phyloP scores from a whole-genome alignment of 108 stramenopile genomes.

The Cyclotella choctawhatcheeana region DNA sequence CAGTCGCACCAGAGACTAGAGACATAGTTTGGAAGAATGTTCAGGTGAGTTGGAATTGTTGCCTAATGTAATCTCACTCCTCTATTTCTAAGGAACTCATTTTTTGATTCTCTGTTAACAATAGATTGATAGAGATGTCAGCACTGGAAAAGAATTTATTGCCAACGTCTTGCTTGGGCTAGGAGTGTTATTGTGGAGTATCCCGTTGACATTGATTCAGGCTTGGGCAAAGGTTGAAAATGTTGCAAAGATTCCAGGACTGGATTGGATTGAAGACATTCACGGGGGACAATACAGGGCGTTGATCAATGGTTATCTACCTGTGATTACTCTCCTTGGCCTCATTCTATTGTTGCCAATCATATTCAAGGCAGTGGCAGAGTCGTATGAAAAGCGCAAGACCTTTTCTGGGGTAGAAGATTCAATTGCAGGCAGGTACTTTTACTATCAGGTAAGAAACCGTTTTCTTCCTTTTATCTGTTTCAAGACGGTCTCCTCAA shows the following conservation, averaged over 20 bases:
- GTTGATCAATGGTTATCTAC: slow-evolving; percentile 64
- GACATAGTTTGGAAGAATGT: slow-evolving; percentile 65
- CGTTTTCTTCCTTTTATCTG: slow-evolving; percentile 22
- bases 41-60: slow-evolving; percentile 12
- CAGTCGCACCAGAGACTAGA: slow-evolving; percentile 56
- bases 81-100: not conserved
- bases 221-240: slow-evolving; percentile 57
- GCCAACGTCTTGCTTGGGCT: slow-evolving; percentile 52
- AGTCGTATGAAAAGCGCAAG: slow-evolving; percentile 60
- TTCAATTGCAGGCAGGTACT: slow-evolving; percentile 42
- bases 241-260: slow-evolving; percentile 48
- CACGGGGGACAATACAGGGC: slow-evolving; percentile 32
- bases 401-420: slow-evolving; percentile 55
- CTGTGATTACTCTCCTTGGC: slow-evolving; percentile 59
- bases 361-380: slow-evolving; percentile 52
- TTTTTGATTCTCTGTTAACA: not conserved
- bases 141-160: slow-evolving; percentile 34
- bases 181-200: slow-evolving; percentile 59
- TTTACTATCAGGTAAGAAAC: slow-evolving; percentile 5
- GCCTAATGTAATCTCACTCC: not conserved
- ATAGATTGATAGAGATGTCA: slow-evolving; percentile 44
- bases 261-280: slow-evolving; percentile 44
- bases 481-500: not conserved
- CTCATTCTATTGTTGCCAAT: slow-evolving; percentile 59
- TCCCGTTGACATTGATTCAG: slow-evolving; percentile 59